These are phyloP conservation scores for Metarhizium humberi DNA, from an alignment of 2,329 filamentous ascomycete species.

Conservation along the genomic window DNA sequence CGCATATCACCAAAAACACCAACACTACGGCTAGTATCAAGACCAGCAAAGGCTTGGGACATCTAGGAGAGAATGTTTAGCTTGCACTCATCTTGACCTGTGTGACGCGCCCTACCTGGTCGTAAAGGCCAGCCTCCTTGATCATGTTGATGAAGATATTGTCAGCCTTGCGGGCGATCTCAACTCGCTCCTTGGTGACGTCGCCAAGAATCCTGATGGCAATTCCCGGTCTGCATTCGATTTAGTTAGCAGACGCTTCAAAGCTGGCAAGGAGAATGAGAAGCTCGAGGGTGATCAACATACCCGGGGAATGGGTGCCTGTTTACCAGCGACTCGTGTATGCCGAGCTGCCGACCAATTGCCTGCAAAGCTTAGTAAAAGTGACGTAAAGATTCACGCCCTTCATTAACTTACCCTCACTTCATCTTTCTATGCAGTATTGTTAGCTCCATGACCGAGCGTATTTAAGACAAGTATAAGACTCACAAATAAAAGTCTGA, in stretches of 20 bases:
- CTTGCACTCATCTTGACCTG: neutral
- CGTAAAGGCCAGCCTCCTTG: slow-evolving; percentile 60
- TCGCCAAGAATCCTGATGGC: slow-evolving; percentile 77
- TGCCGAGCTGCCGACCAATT: slow-evolving; percentile 9
- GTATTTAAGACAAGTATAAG: too few relatives aligned
- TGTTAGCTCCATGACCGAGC: too few relatives aligned
- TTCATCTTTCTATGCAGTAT: too few relatives aligned
- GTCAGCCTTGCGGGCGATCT: slow-evolving; percentile 70
- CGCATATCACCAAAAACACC: slow-evolving; percentile 17
- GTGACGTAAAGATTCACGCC: too few relatives aligned
- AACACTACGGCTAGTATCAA: slow-evolving; percentile 14
- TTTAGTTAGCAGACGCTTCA: too few relatives aligned
- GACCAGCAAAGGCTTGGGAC: slow-evolving; percentile 17
- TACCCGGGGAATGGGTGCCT: slow-evolving; percentile 12
- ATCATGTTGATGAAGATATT: slow-evolving; percentile 73
- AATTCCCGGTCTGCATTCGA: slow-evolving; percentile 32
- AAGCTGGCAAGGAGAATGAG: too few relatives aligned
- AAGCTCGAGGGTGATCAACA: too few relatives aligned
- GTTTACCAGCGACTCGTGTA: slow-evolving; percentile 20
- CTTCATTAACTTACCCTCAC: too few relatives aligned
- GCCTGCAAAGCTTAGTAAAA: too few relatives aligned
- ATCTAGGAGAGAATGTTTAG: slow-evolving; percentile 8
- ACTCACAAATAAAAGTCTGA: neutral
- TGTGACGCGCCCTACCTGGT: slow-evolving; percentile 31
- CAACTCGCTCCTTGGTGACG: slow-evolving; percentile 68